These are phyloP conservation scores for Malus hybrid DNA, from an alignment of 331 rosid species.

Conservation along the genomic window DNA sequence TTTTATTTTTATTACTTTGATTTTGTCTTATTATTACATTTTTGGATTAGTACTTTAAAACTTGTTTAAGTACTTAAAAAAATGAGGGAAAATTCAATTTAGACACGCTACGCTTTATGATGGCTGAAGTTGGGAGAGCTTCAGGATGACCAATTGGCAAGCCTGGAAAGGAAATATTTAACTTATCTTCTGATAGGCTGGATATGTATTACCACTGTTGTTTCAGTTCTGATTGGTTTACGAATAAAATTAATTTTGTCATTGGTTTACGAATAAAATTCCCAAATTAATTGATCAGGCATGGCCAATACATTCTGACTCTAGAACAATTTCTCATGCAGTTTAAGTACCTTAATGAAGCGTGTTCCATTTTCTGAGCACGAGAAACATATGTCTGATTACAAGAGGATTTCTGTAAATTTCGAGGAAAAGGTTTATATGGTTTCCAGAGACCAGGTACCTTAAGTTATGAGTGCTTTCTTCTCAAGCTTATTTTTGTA, in stretches of 20 bases:
- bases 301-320: not conserved
- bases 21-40: not conserved
- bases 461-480: not conserved
- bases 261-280: not conserved
- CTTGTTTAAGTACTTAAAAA: not conserved
- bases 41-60: not conserved
- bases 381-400: not conserved
- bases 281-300: not conserved
- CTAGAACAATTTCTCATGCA: not conserved
- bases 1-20: not conserved
- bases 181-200: not conserved
- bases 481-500: not conserved
- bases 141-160: not conserved
- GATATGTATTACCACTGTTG: no score
- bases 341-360: not conserved
- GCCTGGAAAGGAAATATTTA: not conserved
- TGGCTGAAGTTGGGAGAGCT: not conserved
- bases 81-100: not conserved
- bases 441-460: not conserved
- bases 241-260: not conserved
- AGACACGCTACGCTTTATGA: not conserved
- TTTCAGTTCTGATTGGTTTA: not conserved
- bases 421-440: slow-evolving; percentile 1
- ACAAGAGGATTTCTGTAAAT: not conserved
- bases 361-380: not conserved